Base-by-base conservation (phyloP, 257 asterid species). In the Fraxinus excelsior region DNA sequence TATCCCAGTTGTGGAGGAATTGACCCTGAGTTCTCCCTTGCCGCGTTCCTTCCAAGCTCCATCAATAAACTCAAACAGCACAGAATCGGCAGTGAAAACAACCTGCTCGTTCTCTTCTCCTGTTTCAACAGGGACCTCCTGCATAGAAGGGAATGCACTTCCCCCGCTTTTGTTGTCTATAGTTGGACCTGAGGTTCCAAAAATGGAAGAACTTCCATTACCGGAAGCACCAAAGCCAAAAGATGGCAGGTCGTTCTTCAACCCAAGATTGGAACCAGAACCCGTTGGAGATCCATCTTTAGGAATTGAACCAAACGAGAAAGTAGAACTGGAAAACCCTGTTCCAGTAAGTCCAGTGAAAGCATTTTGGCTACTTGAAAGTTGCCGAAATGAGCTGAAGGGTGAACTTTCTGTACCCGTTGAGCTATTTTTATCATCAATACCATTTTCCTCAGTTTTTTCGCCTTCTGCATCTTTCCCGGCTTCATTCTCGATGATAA, bases 1-100 rank as follows among this genome's bases (percentile, higher is more conserved):
- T 0, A 87, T 72, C 82, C 83, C 96, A 7, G 84, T 23, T 68
- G 90, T 83, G 4, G 92, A 74, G 51, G 87, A 84, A 76, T 94
- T 94, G 67, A 94, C 88, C 84, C 89, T 94, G 74, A 94, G 83
- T 78, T 94, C 98, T 19, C 98, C 98, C 83, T 94, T 94, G 34
- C 98, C 98, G 16, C 98, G 83, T 83, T 94, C 98, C 87, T 91
- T 94, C 97, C 98, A 94, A 5, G 81, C 49, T 65, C 94, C 97
- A 75, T 86, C 97, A 19, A 75, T 72, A 74, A 67, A 94, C 82
- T 91, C 98, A 73, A 82, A 94, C 29, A 94, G 90, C 42, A 81
- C 80, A 21, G 97, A 92, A 80, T 89, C 97, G 42, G 97, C 90
- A 23, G 88, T 80, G 82, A 92, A 89, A 68, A 91, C 87, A 9